Conservation (phyloP, 1,284 basidiomycete species). For the Gymnopus androsaceus region DNA sequence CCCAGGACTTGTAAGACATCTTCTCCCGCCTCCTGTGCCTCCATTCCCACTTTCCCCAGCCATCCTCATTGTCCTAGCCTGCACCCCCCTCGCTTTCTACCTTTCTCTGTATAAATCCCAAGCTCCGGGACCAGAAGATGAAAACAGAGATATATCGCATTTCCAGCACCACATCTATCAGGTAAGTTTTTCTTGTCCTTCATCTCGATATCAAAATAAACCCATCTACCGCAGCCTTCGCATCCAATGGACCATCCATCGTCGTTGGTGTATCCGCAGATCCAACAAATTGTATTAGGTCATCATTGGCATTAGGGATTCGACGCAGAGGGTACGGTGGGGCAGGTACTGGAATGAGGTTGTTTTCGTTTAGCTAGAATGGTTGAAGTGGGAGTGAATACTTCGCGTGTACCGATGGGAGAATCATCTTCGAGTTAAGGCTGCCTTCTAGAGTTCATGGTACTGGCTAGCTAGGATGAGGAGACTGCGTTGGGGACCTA, state of each 20-base stretch:
- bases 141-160: conserved; percentile 49
- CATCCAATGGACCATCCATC: conserved; percentile 95
- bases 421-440: too few species aligned
- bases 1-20: neutral
- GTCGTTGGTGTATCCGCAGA: conserved; percentile 75
- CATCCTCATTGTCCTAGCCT: conserved; percentile 37
- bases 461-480: too few species aligned
- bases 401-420: too few species aligned
- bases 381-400: too few species aligned
- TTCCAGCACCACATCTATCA: conserved; percentile 71
- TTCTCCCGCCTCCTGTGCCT: conserved; percentile 43
- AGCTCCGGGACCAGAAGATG: too few species aligned
- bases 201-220: conserved; percentile 77
- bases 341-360: too few species aligned
- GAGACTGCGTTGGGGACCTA: too few species aligned
- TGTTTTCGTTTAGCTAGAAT: conserved; percentile 4
- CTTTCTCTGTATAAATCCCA: conserved; percentile 22
- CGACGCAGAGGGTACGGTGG: neutral
- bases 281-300: conserved; percentile 58
- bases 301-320: neutral
- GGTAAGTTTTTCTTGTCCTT: conserved; percentile 68
- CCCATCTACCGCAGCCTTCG: conserved; percentile 87
- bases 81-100: conserved; percentile 31
- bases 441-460: too few species aligned
- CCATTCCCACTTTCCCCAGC: too few species aligned